Evolutionary conservation across 179 eudicot species (phyloP).

Genomic region (Carnegiea gigantea): DNA sequence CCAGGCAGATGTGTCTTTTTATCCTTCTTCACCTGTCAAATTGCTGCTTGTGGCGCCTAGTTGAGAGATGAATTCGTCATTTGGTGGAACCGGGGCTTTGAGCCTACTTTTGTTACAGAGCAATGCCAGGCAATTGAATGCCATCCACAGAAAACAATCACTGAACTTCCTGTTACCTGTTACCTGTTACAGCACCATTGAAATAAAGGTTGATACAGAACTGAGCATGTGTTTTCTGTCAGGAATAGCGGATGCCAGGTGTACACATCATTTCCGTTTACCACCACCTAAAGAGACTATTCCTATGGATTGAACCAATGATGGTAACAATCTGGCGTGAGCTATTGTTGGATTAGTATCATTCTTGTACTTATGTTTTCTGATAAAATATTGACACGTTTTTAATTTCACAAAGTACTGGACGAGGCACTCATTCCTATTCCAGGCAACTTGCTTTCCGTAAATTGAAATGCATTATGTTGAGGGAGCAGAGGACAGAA

Average conservation of each 20-base stretch:
- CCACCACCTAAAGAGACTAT: neutral
- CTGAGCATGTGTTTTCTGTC: conserved; percentile 2
- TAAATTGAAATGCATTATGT: neutral
- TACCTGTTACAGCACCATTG: neutral
- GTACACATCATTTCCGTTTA: neutral
- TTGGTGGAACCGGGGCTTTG: neutral
- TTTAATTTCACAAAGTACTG: neutral
- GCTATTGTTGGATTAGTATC: neutral
- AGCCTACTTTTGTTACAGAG: neutral
- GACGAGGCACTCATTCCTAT: neutral
- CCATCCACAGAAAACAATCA: neutral
- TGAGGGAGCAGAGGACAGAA: neutral
- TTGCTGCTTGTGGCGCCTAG: conserved; percentile 1
- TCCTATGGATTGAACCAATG: neutral
- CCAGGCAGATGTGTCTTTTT: neutral
- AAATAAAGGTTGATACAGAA: neutral
- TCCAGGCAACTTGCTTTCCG: neutral
- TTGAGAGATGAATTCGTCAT: neutral
- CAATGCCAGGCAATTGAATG: neutral
- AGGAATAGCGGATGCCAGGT: neutral
- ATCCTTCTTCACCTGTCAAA: neutral
- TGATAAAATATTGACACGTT: neutral
- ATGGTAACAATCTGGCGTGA: neutral
- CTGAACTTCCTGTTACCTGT: neutral
- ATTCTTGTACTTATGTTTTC: neutral